Base-by-base conservation (phyloP, 2,329 filamentous ascomycete genomes). In the Corniculantispora saksenae region DNA sequence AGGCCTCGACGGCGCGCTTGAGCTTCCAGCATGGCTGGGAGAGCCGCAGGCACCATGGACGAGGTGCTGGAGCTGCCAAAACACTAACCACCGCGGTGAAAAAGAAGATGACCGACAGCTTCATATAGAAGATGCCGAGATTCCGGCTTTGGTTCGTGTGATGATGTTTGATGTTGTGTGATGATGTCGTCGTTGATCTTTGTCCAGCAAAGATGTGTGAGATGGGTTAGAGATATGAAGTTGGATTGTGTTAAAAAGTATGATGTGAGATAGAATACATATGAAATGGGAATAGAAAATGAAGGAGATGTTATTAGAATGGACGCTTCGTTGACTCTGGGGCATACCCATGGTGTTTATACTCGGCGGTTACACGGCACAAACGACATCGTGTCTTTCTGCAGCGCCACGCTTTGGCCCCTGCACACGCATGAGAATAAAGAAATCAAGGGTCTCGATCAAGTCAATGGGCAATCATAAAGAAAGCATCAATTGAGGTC, bases 1-100 rank as follows among this genome's bases (percentile, higher is more conserved):
- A n/a, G n/a, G 74, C 73, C 13, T 76, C 74, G 68, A 76, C 75
- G 21, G 76, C 78, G 67, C 79, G 80, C 72, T 78, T 79, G 69
- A 75, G 21, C 48, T 61, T 61, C 58, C 58, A 61, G 58, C 56
- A 59, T 1, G 56, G 56, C 27, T 59, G 12, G 6, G 17, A 27
- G 3, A 43, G 56, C 15, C 19, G 9, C 25, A 59, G 7, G 56
- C 63, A 65, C 55, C 57, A 65, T 4, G 53, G 61, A 5, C 12
- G 21, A 6, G 60, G 60, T 23, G 60, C 9, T 3, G 47, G 47
- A 10, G 47, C 25, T 7, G 62, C 54, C 8, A 64, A 17, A 21
- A 40, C 45, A 17, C n/a, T 38, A 27, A 35, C 17, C 13, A 40
- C 43, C 38, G 38, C 38, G 17, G 38, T 13, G 12, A 15, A 57